These are phyloP conservation scores for Ambispora gerdemannii DNA, from an alignment of 192 early-diverging fungal species.

Conservation along the genomic window DNA sequence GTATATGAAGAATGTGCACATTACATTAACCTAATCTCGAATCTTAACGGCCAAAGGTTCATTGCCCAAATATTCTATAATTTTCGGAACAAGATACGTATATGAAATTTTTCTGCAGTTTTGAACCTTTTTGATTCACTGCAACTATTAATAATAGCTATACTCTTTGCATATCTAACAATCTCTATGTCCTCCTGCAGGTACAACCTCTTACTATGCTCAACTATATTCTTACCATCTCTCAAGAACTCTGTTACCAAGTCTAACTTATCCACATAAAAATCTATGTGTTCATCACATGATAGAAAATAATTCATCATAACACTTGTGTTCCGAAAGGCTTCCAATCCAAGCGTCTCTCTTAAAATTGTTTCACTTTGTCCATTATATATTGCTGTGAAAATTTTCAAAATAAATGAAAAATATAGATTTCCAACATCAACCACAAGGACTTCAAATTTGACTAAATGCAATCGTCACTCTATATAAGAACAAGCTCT, in stretches of 20 bases:
- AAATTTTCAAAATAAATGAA: slow-evolving; percentile 13
- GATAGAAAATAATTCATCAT: slow-evolving; percentile 1
- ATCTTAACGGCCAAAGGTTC: neutral
- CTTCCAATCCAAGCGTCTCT: too few relatives aligned
- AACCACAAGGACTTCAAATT: neutral
- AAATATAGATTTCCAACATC: neutral
- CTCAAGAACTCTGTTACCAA: slow-evolving; percentile 40
- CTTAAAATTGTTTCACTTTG: slow-evolving; percentile 11
- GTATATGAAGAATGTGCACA: too few relatives aligned
- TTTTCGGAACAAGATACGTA: slow-evolving; percentile 10
- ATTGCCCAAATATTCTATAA: slow-evolving; percentile 21
- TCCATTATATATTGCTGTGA: slow-evolving; percentile 4
- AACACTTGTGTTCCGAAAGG: slow-evolving; percentile 4
- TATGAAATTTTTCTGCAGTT: slow-evolving; percentile 9
- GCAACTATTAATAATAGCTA: slow-evolving; percentile 31
- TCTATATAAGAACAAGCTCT: too few relatives aligned
- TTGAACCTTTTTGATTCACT: slow-evolving; percentile 19
- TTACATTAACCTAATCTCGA: slow-evolving; percentile 15
- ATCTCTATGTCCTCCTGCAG: slow-evolving; percentile 14
- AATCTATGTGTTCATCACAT: slow-evolving; percentile 36
- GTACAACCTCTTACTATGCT: slow-evolving; percentile 20
- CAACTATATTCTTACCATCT: slow-evolving; percentile 29
- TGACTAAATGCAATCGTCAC: neutral
- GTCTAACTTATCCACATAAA: slow-evolving; percentile 28
- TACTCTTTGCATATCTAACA: slow-evolving; percentile 17